Percentiles rank a stretch among this genome's conserved stretches.
Conservation (phyloP, 352 stramenopile genomes). For the Peronosclerospora sorghi region DNA sequence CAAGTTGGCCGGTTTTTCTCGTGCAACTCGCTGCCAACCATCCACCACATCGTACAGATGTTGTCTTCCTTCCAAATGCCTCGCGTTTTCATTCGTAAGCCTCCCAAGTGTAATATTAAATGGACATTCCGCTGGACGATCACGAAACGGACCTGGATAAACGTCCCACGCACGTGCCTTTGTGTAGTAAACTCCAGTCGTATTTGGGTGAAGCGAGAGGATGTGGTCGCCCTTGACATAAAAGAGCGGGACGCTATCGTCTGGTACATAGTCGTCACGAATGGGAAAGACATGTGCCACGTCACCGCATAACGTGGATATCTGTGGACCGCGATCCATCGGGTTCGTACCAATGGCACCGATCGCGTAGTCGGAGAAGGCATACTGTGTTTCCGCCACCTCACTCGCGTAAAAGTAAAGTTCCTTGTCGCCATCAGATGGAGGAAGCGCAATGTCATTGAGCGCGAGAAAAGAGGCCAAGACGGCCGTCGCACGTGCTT, state of each 20-base stretch:
- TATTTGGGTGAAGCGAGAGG: too few species aligned
- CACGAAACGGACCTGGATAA: too few species aligned
- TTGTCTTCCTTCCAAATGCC: constrained; percentile 22
- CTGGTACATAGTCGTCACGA: constrained; percentile 2
- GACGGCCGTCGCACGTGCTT: constrained; percentile 35
- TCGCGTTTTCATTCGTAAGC: constrained; percentile 20
- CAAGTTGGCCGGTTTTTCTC: constrained; percentile 7
- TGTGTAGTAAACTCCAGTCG: too few species aligned
- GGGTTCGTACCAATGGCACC: constrained; percentile 26
- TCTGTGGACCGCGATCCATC: constrained; percentile 13
- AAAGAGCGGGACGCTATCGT: constrained; percentile 18
- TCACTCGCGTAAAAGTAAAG: constrained; percentile 47
- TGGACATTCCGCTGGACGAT: constrained; percentile 14
- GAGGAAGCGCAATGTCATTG: constrained; percentile 17
- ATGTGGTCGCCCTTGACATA: too few species aligned
- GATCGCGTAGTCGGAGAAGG: constrained; percentile 37
- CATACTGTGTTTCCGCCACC: constrained; percentile 37
- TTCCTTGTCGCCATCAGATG: constrained; percentile 42
- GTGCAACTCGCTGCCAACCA: constrained; percentile 15
- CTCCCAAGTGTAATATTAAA: constrained; percentile 27
- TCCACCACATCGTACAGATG: constrained; percentile 24
- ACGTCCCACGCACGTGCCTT: too few species aligned
- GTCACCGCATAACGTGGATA: constrained; percentile 33
- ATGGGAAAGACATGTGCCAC: constrained; percentile 29
- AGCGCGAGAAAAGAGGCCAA: constrained; percentile 34